A percentile compares a stretch with the other conserved stretches of the same genome.
Evolutionary conservation across 2,329 filamentous ascomycete species (phyloP).

Genomic region (Knufia fluminis): DNA sequence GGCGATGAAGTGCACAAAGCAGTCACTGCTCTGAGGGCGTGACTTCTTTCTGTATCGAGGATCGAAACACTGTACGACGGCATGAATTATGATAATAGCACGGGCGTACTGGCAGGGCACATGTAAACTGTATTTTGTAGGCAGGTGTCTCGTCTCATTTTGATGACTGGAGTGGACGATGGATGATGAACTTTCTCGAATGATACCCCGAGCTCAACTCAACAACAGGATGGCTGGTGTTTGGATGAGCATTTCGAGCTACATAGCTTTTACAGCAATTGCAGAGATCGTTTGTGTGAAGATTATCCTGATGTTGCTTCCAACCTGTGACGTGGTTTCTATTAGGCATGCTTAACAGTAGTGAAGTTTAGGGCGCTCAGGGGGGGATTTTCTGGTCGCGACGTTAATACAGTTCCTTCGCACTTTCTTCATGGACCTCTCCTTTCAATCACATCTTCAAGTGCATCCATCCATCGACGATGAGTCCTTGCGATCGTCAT

Average conservation of each 20-base stretch:
- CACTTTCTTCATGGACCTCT: no score
- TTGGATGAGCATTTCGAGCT: background rate
- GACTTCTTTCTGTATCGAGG: background rate
- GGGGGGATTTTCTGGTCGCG: no score
- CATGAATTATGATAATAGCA: constrained; percentile 5
- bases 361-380: no score
- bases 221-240: background rate
- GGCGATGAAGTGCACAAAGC: constrained; percentile 69
- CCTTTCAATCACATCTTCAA: no score
- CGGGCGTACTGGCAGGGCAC: background rate
- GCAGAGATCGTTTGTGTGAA: background rate
- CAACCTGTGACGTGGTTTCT: no score
- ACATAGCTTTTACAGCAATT: background rate
- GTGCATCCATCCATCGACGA: no score
- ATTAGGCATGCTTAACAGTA: no score
- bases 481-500: no score
- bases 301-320: background rate
- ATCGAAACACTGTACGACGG: constrained; percentile 2
- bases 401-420: no score
- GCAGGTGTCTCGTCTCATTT: background rate
- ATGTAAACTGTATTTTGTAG: constrained; percentile 2
- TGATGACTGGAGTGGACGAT: constrained; percentile 2
- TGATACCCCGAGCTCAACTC: constrained; percentile 3
- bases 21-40: constrained; percentile 19
- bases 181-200: constrained; percentile 3